Base-by-base conservation (phyloP, 23 red algal genomes). In the Agarophyton chilense region DNA sequence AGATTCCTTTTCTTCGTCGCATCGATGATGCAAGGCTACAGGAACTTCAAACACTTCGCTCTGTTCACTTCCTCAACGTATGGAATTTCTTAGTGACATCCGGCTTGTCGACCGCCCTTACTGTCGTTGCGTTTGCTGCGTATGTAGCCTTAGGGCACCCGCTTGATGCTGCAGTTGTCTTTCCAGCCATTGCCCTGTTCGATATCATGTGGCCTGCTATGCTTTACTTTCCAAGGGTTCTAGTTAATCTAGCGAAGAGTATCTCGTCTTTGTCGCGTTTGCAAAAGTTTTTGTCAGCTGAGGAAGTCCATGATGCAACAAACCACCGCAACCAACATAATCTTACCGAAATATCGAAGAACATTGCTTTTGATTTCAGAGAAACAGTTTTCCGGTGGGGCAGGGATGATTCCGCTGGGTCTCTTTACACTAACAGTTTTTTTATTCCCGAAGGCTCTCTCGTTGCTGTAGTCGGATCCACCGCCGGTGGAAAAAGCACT, bases 191-290 rank as follows among this genome's bases (percentile, higher is more conserved):
- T 64, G 86, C 96, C 10, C 73, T 98, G 34, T 98, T 95, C 43
- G 84, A 95, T 56, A 90, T 98, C 51, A 40, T 98, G 22, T 79
- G 92, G n/a, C 94, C 94, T 44, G 92, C 96, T 61, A 55, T 98
- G 38, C 87, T 87, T 31, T 63, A 95, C 75, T 88, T 95, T 77
- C 96, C 96, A 1, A 72, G 83, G 29, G 55, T 92, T 21, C 79
- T 95, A 6, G 78, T 77, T 22, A 68, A 85, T 43, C 72, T 92
- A 0, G 78, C 87, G 5, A 87, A 92, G 26, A 87, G 87, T 19
- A 29, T 39, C 9, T 90, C 92, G 31, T 84, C 89, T 1, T 33
- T 84, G 54, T 34, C 64, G 34, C 83, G 95, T 36, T 51, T 98
- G 53, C 45, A 78, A 45, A 42, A 65, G 14, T 98, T 91, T 78